Conservation (phyloP, 1,284 basidiomycete species). For the Ceratobasidium sp. region DNA sequence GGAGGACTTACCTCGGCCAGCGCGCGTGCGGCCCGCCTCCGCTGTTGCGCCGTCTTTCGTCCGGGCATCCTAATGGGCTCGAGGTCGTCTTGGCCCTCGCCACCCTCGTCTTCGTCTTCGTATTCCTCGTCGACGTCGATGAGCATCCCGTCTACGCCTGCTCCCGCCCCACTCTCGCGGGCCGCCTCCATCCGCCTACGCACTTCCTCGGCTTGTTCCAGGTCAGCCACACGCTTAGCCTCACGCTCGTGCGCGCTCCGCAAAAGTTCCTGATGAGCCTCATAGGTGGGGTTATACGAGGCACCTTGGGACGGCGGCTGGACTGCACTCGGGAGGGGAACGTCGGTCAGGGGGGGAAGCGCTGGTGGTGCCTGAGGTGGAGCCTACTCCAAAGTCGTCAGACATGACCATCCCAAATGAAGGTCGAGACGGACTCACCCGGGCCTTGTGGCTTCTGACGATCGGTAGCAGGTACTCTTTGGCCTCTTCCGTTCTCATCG, state of each 20-base stretch:
- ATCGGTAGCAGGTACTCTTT: constrained; percentile 53
- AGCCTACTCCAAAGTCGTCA: constrained; percentile 25
- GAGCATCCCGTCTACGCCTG: constrained; percentile 68
- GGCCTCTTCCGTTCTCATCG: constrained; percentile 50
- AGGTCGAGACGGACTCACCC: constrained; percentile 60
- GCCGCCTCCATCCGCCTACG: constrained; percentile 68
- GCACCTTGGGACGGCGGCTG: constrained; percentile 85
- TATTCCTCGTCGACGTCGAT: constrained; percentile 63
- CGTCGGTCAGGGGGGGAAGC: constrained; percentile 66
- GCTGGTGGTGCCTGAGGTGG: constrained; percentile 64
- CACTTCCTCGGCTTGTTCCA: constrained; percentile 60
- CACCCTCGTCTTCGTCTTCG: constrained; percentile 60
- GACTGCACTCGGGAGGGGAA: constrained; percentile 73
- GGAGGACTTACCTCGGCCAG: constrained; percentile 69
- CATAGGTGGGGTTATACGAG: constrained; percentile 92
- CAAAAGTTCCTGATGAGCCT: constrained; percentile 83
- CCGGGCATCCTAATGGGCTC: constrained; percentile 61
- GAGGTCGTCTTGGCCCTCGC: constrained; percentile 55
- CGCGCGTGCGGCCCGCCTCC: constrained; percentile 70
- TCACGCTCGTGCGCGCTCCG: constrained; percentile 78
- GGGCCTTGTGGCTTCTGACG: constrained; percentile 63
- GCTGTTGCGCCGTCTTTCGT: constrained; percentile 82
- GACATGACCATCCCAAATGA: background rate
- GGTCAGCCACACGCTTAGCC: constrained; percentile 68
- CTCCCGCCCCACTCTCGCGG: constrained; percentile 54